Base-by-base conservation (phyloP, 352 stramenopile genomes). In the Phytophthora brassicae region DNA sequence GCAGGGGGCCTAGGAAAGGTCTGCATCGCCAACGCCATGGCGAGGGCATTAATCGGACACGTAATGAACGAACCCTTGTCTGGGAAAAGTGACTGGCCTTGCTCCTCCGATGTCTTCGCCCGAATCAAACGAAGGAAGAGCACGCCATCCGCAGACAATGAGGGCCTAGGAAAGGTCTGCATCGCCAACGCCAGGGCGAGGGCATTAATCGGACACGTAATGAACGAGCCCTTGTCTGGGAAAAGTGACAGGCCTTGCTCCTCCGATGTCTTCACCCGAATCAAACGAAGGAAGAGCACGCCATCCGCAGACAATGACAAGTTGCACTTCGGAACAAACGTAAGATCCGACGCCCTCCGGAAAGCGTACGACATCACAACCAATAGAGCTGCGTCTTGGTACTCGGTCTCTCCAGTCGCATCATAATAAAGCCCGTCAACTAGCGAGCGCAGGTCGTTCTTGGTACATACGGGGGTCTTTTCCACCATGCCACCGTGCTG, bases 301-400 rank as follows among this genome's bases (percentile, higher is more conserved):
- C 42, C 48, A 14, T n/a, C 29, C 1, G 38, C n/a, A 11, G 33
- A 63, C 2, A 65, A 23, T 0, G 55, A 56, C 31, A 70, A 26
- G 16, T 57, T 44, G 19, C 63, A 26, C 24, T 73, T 73, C 22
- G 42, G 44, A 7, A 61, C 33, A 28, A 60, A 58, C 12, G 38
- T 23, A 4, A 72, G 43, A 14, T 59, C 58, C 0, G 52, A 64
- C 5, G 47, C 52, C 14, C 57, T 44, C 2, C 58, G 52, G 12
- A 72, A 56, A 2, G 45, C 26, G 14, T 63, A 42, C 35, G 14
- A 42, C 13, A 42, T 42, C 7, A 42, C 16, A 5, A 20, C 16
- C 35, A 42, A 42, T 19, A 59, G 52, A 12, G 46, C 58, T 1
- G 58, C 58, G 44, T 72, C 58, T 48, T 72, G 46, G 17, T 72